These are phyloP conservation scores for Calonectria fujianensis DNA, from an alignment of 2,329 filamentous ascomycete species.

Conservation along the genomic window DNA sequence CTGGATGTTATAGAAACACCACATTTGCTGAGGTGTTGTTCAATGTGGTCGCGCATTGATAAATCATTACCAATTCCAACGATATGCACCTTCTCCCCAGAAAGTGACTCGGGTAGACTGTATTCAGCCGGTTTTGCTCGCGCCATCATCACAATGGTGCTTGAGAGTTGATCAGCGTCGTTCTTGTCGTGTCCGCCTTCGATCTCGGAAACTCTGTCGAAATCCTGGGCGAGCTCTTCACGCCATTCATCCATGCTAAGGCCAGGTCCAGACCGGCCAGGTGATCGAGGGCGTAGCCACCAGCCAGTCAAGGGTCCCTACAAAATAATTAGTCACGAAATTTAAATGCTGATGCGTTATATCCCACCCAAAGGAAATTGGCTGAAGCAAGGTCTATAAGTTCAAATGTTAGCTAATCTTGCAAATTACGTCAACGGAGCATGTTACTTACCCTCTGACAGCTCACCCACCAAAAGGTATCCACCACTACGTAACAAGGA, in stretches of 20 bases:
- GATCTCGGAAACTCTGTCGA: conserved; percentile 40
- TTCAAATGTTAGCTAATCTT: conserved; percentile 34
- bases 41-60: conserved; percentile 11
- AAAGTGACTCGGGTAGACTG: conserved; percentile 9
- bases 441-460: conserved; percentile 47
- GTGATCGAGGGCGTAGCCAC: conserved; percentile 52
- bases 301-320: conserved; percentile 51
- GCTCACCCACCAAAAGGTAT: conserved; percentile 51
- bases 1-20: conserved; percentile 3
- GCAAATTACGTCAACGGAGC: background rate
- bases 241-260: conserved; percentile 52
- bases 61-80: conserved; percentile 18
- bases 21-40: background rate
- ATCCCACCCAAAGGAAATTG: conserved; percentile 20
- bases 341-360: background rate
- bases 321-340: conserved; percentile 17
- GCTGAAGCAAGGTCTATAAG: conserved; percentile 16
- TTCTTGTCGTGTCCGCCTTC: conserved; percentile 29
- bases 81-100: conserved; percentile 14
- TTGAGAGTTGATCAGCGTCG: conserved; percentile 43
- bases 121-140: conserved; percentile 43
- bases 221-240: conserved; percentile 47
- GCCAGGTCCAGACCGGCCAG: conserved; percentile 49
- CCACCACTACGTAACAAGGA: conserved; percentile 49
- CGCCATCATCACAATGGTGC: conserved; percentile 51